phyloP scores from a whole-genome alignment of 306 rosid genomes.

The Quercus glauca region DNA sequence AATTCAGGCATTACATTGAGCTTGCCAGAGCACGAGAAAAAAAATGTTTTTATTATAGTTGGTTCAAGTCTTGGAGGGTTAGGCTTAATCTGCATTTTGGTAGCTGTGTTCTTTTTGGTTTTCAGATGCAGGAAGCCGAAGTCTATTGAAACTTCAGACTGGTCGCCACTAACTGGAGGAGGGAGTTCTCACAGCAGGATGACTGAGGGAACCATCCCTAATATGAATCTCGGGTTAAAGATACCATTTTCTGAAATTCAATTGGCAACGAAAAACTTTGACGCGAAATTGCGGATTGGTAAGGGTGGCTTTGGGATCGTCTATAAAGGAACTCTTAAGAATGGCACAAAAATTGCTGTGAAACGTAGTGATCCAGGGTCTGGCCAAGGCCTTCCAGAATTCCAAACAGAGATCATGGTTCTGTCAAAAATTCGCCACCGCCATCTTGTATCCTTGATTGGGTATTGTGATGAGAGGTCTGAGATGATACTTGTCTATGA shows the following conservation, averaged over 20 bases:
- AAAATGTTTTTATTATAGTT: background rate
- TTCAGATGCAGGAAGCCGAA: constrained; percentile 28
- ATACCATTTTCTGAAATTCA: constrained; percentile 38
- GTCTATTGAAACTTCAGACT: constrained; percentile 17
- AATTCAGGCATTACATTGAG: background rate
- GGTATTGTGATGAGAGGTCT: constrained; percentile 51
- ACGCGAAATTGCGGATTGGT: constrained; percentile 30
- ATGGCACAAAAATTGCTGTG: constrained; percentile 46
- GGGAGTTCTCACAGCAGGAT: constrained; percentile 38
- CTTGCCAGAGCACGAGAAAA: background rate
- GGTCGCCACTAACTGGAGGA: constrained; percentile 43
- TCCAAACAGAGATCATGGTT: constrained; percentile 46
- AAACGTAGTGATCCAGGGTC: constrained; percentile 51
- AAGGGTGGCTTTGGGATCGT: constrained; percentile 57
- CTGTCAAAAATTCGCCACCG: constrained; percentile 51
- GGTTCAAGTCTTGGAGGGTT: constrained; percentile 35
- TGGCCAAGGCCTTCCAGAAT: constrained; percentile 51
- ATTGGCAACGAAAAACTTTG: constrained; percentile 43
- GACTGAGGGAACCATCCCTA: constrained; percentile 18
- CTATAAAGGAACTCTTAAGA: constrained; percentile 31
- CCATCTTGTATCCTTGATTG: constrained; percentile 53
- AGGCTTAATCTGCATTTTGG: constrained; percentile 22
- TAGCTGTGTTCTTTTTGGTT: constrained; percentile 11
- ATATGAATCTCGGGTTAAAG: constrained; percentile 41
- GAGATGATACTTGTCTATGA: constrained; percentile 62